A percentile compares a stretch with the other conserved stretches of the same genome.
Conservation (phyloP, 2,329 filamentous ascomycete genomes). For the Coniochaeta sp. region DNA sequence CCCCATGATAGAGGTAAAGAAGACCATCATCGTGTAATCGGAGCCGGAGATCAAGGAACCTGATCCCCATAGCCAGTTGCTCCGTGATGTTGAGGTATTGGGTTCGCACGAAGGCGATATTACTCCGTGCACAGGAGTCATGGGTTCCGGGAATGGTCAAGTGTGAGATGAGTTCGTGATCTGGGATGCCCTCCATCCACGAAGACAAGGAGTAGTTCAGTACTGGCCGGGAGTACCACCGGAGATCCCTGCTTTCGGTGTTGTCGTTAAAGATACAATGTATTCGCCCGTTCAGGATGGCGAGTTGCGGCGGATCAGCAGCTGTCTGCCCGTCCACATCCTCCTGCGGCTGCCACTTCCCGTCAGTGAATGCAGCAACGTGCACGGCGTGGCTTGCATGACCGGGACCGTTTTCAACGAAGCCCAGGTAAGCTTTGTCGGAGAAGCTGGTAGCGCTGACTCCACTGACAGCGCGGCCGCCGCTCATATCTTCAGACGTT, state of each 20-base stretch:
- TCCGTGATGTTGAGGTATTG: conserved; percentile 55
- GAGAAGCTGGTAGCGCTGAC: conserved; percentile 27
- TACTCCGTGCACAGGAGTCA: conserved; percentile 43
- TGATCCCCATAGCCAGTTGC: conserved; percentile 64
- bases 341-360: conserved; percentile 16
- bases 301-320: conserved; percentile 18
- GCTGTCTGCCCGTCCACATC: conserved; percentile 10
- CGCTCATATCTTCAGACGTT: conserved; percentile 22
- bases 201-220: conserved; percentile 30
- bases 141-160: conserved; percentile 68
- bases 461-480: conserved; percentile 22
- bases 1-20: conserved; percentile 63
- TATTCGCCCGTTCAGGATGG: conserved; percentile 21
- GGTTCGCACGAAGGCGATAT: conserved; percentile 60
- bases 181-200: conserved; percentile 58
- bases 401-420: conserved; percentile 17
- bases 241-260: conserved; percentile 21
- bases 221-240: conserved; percentile 26
- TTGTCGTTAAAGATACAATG: conserved; percentile 25
- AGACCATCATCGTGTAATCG: conserved; percentile 26
- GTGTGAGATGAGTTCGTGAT: conserved; percentile 50
- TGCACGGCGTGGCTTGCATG: conserved; percentile 13
- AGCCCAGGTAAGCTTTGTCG: conserved; percentile 20
- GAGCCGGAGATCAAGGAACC: conserved; percentile 65
- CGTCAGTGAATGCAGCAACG: conserved; percentile 12